These are phyloP conservation scores for Phytophthora capsici DNA, from an alignment of 352 stramenopile genomes.

Conservation along the genomic window DNA sequence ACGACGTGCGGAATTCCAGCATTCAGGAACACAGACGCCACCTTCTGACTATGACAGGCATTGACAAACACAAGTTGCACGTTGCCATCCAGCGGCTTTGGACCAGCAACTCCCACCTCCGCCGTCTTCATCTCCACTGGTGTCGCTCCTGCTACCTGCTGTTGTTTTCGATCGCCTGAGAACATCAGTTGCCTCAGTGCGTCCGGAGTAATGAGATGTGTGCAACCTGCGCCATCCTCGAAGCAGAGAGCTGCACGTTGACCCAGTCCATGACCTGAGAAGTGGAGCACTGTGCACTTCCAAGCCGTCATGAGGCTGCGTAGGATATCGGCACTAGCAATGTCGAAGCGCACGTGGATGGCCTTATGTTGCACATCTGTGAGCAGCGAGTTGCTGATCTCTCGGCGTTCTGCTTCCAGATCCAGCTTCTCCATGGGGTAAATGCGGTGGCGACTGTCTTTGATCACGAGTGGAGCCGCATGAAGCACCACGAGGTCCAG, in stretches of 20 bases:
- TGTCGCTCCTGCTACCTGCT: slow-evolving; percentile 28
- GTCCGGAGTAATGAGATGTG: slow-evolving; percentile 77
- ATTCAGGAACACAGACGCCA: slow-evolving; percentile 89
- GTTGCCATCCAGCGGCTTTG: slow-evolving; percentile 33
- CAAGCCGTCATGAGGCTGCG: slow-evolving; percentile 80
- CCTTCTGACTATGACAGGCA: slow-evolving; percentile 85
- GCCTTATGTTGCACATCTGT: slow-evolving; percentile 76
- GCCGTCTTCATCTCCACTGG: slow-evolving; percentile 21
- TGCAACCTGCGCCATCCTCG: slow-evolving; percentile 76
- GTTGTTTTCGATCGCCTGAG: slow-evolving; percentile 40
- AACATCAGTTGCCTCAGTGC: slow-evolving; percentile 74
- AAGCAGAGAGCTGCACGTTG: slow-evolving; percentile 78
- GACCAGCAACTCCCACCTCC: neutral
- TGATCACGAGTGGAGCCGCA: slow-evolving; percentile 81
- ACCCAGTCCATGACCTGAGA: slow-evolving; percentile 78
- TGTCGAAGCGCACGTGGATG: slow-evolving; percentile 82
- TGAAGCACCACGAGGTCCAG: slow-evolving; percentile 85
- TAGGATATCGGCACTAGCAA: slow-evolving; percentile 78
- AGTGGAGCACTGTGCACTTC: slow-evolving; percentile 79
- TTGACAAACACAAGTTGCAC: slow-evolving; percentile 86
- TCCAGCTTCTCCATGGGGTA: slow-evolving; percentile 88
- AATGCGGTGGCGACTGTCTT: slow-evolving; percentile 71
- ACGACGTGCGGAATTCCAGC: slow-evolving; percentile 92
- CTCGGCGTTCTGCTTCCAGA: slow-evolving; percentile 70
- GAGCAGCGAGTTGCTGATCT: slow-evolving; percentile 74